Evolutionary conservation across 345 rosid species (phyloP).

Genomic region (Salix koriyanagi): DNA sequence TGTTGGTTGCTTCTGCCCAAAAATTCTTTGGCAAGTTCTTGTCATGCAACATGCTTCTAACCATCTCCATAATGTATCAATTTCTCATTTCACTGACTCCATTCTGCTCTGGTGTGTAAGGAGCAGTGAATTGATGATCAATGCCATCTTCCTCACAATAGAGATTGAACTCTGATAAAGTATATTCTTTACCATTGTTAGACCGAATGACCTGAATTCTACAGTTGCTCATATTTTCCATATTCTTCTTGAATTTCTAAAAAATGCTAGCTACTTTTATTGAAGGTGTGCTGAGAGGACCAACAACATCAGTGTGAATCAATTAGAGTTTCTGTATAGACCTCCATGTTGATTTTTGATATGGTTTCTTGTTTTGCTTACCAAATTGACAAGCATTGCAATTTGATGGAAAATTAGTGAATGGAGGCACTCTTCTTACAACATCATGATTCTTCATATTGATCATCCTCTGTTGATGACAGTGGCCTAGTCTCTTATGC

Average conservation of each 20-base stretch:
- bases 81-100: neutral
- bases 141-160: neutral
- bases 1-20: neutral
- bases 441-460: too few relatives aligned
- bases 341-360: too few relatives aligned
- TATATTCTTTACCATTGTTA: constrained; percentile 9
- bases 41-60: neutral
- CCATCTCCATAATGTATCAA: neutral
- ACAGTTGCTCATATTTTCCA: neutral
- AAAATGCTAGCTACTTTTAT: too few relatives aligned
- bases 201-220: neutral
- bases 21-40: neutral
- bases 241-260: neutral
- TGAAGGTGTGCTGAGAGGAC: too few relatives aligned
- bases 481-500: too few relatives aligned
- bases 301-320: too few relatives aligned
- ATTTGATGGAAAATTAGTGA: too few relatives aligned
- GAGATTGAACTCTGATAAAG: neutral
- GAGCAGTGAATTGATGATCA: constrained; percentile 4
- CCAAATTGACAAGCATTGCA: too few relatives aligned
- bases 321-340: too few relatives aligned
- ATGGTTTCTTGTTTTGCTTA: too few relatives aligned
- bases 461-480: too few relatives aligned
- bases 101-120: constrained; percentile 5
- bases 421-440: too few relatives aligned